Conservation (phyloP, 495 filamentous ascomycete genomes). For the Trichocladium uniseriatum region DNA sequence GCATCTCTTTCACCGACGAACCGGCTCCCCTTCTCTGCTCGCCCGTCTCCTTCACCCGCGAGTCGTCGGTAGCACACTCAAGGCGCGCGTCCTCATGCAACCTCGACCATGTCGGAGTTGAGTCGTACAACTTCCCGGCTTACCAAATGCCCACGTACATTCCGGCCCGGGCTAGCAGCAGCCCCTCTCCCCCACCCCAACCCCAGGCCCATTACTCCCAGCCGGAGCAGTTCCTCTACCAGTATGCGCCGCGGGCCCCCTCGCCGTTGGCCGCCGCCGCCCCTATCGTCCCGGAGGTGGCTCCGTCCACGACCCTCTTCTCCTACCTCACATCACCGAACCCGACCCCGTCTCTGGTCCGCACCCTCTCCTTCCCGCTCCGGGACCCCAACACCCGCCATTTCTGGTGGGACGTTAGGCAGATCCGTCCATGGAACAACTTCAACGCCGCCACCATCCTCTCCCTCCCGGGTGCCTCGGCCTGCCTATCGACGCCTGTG, state of each 20-base stretch:
- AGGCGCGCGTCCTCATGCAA: constrained; percentile 59
- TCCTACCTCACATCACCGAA: constrained; percentile 71
- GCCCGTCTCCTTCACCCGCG: constrained; percentile 52
- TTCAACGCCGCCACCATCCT: constrained; percentile 67
- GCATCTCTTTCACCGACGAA: constrained; percentile 30
- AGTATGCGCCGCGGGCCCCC: constrained; percentile 36
- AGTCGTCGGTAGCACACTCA: constrained; percentile 39
- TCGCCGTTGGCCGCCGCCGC: constrained; percentile 42
- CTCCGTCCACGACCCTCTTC: constrained; percentile 60
- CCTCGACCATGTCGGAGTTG: constrained; percentile 56
- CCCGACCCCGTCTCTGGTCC: constrained; percentile 72
- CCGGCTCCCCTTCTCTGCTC: constrained; percentile 46
- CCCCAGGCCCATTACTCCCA: constrained; percentile 25
- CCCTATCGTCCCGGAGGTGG: constrained; percentile 29
- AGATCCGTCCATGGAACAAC: constrained; percentile 68
- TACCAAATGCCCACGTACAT: constrained; percentile 69
- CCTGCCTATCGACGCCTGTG: constrained; percentile 64
- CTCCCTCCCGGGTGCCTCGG: constrained; percentile 59
- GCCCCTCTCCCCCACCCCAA: constrained; percentile 24
- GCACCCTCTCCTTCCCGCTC: constrained; percentile 61
- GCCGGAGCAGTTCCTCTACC: constrained; percentile 37
- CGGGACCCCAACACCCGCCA: constrained; percentile 64
- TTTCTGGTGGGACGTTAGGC: constrained; percentile 92
- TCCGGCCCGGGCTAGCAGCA: constrained; percentile 26
- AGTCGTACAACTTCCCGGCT: constrained; percentile 67